These are phyloP conservation scores for Pedinophyceae sp. DNA, from an alignment of 139 green algal genomes.

Conservation along the genomic window DNA sequence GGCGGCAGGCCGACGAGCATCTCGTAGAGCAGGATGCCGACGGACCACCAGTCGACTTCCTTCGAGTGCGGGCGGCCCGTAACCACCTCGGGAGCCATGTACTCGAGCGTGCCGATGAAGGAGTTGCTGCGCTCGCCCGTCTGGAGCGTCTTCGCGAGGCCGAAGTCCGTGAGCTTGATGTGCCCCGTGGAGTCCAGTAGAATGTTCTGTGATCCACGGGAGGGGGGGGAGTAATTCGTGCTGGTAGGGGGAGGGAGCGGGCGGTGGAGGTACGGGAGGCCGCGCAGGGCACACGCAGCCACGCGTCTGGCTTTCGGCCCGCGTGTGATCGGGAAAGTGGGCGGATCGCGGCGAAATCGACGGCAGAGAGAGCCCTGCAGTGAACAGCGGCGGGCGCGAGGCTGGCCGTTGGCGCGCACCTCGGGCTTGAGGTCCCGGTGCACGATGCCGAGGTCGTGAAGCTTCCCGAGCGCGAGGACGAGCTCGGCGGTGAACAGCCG, in stretches of 20 bases:
- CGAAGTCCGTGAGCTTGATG: conserved; percentile 72
- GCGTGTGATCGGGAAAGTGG: too few species aligned
- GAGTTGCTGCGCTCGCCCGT: conserved; percentile 51
- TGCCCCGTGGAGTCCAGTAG: conserved; percentile 86
- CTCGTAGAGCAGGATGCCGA: conserved; percentile 90
- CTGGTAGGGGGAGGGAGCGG: too few species aligned
- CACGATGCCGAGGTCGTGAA: conserved; percentile 70
- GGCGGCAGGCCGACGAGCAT: conserved; percentile 88
- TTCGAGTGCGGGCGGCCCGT: conserved; percentile 65
- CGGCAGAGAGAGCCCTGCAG: too few species aligned
- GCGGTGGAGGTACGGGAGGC: too few species aligned
- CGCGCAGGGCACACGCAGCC: too few species aligned
- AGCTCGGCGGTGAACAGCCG: conserved; percentile 90
- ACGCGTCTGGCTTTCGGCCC: too few species aligned
- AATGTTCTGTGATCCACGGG: conserved; percentile 61
- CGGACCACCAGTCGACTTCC: conserved; percentile 90
- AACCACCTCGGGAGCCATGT: conserved; percentile 78
- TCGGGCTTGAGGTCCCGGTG: conserved; percentile 64
- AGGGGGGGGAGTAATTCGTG: too few species aligned
- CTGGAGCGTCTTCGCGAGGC: background rate
- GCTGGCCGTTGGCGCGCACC: conserved; percentile 4
- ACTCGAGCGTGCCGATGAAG: conserved; percentile 91
- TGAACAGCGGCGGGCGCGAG: too few species aligned
- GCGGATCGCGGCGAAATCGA: too few species aligned
- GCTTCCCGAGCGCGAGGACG: conserved; percentile 74